Evolutionary conservation across 176 grass and related monocot genomes (phyloP).

Genomic region (Oropetium thomaeum): DNA sequence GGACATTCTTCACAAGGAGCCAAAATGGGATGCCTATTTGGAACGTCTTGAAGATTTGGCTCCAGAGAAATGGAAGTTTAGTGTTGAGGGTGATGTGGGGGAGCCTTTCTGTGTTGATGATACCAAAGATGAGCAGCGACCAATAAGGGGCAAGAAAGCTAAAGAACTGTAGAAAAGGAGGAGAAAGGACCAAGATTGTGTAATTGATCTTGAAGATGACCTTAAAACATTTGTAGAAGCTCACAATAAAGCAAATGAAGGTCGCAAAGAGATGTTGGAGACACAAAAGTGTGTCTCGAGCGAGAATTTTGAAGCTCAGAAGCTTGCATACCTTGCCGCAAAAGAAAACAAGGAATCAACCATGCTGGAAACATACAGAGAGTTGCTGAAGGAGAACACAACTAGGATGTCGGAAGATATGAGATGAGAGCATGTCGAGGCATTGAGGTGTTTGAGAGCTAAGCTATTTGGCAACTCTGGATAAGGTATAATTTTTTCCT

Average conservation of each 20-base stretch:
- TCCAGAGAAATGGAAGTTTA: no score
- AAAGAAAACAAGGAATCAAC: background rate
- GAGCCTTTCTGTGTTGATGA: background rate
- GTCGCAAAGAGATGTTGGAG: constrained; percentile 1
- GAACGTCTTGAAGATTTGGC: no score
- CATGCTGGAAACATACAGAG: background rate
- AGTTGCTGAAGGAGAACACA: background rate
- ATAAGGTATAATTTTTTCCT: no score
- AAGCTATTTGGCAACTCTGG: no score
- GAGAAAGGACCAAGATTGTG: no score
- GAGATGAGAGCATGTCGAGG: background rate
- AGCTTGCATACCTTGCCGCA: background rate
- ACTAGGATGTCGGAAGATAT: background rate
- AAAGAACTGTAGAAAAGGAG: no score
- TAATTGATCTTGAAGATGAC: constrained; percentile 20
- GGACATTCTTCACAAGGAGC: no score
- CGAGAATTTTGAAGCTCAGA: background rate
- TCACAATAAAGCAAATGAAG: constrained; percentile 13
- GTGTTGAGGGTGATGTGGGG: no score
- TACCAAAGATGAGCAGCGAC: background rate
- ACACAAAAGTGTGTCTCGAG: background rate
- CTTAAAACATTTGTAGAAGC: background rate
- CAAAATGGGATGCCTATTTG: no score
- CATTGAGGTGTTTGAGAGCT: no score
- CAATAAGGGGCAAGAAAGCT: no score